Percentiles rank a stretch among this genome's conserved stretches.
Evolutionary conservation across 805 yeast species (phyloP).

Genomic region (Debaryomyces prosopidis): DNA sequence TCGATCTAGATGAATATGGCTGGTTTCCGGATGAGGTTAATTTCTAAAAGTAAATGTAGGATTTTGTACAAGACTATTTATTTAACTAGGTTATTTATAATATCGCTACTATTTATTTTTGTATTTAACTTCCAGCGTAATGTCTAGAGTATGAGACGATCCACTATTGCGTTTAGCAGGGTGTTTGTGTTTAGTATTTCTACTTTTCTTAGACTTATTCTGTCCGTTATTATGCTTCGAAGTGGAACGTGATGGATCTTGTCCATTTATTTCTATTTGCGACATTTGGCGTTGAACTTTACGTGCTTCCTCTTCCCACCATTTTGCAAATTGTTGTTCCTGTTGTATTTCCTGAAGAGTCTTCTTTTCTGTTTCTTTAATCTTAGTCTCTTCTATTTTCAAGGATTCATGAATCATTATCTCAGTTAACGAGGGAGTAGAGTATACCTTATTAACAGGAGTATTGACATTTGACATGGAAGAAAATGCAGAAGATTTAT

Average conservation of each 20-base stretch:
- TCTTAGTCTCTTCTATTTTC: slow-evolving; percentile 29
- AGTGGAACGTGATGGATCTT: not conserved
- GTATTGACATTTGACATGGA: not conserved
- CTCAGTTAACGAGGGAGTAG: slow-evolving; percentile 39
- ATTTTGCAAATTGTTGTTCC: slow-evolving; percentile 79
- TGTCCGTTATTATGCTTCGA: not conserved
- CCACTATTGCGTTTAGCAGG: too few species aligned
- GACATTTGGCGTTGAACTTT: slow-evolving; percentile 51
- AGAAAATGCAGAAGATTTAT: not conserved
- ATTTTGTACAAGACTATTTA: too few species aligned
- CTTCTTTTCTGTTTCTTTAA: slow-evolving; percentile 29
- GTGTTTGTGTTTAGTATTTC: not conserved
- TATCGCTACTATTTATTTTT: not conserved
- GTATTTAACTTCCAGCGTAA: not conserved
- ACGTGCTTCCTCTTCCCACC: slow-evolving; percentile 86
- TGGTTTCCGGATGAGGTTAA: slow-evolving; percentile 67
- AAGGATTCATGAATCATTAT: slow-evolving; percentile 49
- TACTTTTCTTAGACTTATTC: not conserved
- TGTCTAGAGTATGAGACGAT: too few species aligned
- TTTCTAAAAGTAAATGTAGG: slow-evolving; percentile 3
- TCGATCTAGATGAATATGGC: slow-evolving; percentile 51
- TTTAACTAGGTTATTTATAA: too few species aligned
- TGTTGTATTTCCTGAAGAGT: slow-evolving; percentile 71
- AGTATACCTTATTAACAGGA: slow-evolving; percentile 4
- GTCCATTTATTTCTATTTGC: not conserved